Conservation (phyloP, 1,284 basidiomycete genomes). For the Phellinidium pouzarii region DNA sequence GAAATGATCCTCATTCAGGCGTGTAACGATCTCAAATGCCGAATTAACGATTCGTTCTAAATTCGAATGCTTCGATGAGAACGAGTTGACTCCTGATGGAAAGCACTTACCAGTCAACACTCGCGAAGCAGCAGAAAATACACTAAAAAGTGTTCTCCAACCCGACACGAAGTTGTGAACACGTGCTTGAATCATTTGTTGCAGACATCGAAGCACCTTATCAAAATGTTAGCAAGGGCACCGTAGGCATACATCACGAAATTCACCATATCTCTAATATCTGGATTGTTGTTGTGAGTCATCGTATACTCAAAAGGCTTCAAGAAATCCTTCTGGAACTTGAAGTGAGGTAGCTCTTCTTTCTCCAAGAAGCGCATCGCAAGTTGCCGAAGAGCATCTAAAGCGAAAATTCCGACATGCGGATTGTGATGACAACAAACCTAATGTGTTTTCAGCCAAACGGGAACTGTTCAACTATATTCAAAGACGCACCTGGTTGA, state of each 20-base stretch:
- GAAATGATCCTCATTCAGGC: slow-evolving; percentile 90
- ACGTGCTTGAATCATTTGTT: slow-evolving; percentile 97
- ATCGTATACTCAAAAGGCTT: slow-evolving; percentile 99
- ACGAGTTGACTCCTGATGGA: background rate
- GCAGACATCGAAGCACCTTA: slow-evolving; percentile 92
- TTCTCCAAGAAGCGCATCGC: slow-evolving; percentile 99
- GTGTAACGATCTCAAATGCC: slow-evolving; percentile 94
- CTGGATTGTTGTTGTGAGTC: slow-evolving; percentile 91
- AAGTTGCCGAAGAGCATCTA: slow-evolving; percentile 96
- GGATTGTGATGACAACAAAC: slow-evolving; percentile 98
- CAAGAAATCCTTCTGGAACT: slow-evolving; percentile 99
- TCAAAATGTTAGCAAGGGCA: slow-evolving; percentile 7
- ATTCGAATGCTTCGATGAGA: slow-evolving; percentile 4
- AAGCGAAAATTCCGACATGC: slow-evolving; percentile 93
- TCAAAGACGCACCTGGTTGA: slow-evolving; percentile 74
- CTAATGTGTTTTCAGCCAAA: slow-evolving; percentile 32
- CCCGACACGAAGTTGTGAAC: slow-evolving; percentile 96
- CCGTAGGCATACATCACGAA: background rate
- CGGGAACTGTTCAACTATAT: background rate
- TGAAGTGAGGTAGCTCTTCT: slow-evolving; percentile 96
- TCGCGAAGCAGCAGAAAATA: slow-evolving; percentile 93
- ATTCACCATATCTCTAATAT: slow-evolving; percentile 89
- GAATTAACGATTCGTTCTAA: slow-evolving; percentile 87
- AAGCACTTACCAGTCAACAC: slow-evolving; percentile 71
- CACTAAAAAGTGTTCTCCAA: slow-evolving; percentile 99